phyloP scores from a whole-genome alignment of 148 eudicot species.

The Rheum nobile region DNA sequence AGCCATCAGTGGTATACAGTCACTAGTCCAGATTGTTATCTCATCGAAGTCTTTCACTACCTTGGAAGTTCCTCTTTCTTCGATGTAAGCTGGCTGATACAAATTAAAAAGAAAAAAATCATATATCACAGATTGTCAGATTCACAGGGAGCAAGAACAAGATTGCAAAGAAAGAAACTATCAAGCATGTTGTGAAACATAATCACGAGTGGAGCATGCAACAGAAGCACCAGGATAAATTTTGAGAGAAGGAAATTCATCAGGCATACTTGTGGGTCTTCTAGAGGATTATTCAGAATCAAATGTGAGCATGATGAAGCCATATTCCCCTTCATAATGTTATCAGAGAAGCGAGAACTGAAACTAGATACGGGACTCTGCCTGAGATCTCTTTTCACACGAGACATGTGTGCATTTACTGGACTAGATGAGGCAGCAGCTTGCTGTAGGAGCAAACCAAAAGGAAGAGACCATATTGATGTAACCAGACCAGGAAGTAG shows the following conservation, averaged over 20 bases:
- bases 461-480: slow-evolving; percentile 94
- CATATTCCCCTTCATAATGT: slow-evolving; percentile 25
- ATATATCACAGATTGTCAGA: no score
- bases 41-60: slow-evolving; percentile 82
- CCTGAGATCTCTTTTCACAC: slow-evolving; percentile 49
- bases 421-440: slow-evolving; percentile 39
- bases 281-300: slow-evolving; percentile 67
- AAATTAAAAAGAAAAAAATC: slow-evolving; percentile 8
- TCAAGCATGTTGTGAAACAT: neutral
- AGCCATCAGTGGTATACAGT: slow-evolving; percentile 71
- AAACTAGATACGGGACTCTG: slow-evolving; percentile 48
- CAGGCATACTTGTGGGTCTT: slow-evolving; percentile 70
- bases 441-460: slow-evolving; percentile 84
- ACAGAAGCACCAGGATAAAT: neutral
- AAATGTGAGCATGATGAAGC: slow-evolving; percentile 67
- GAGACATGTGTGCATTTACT: slow-evolving; percentile 36
- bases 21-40: slow-evolving; percentile 91
- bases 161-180: slow-evolving; percentile 1
- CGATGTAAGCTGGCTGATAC: slow-evolving; percentile 48
- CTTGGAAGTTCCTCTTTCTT: slow-evolving; percentile 69
- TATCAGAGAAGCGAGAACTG: slow-evolving; percentile 25
- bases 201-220: neutral
- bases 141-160: neutral
- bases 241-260: neutral
- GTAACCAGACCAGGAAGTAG: slow-evolving; percentile 57